Evolutionary conservation across 148 eudicot species (phyloP).

Genomic region (Cornus florida): DNA sequence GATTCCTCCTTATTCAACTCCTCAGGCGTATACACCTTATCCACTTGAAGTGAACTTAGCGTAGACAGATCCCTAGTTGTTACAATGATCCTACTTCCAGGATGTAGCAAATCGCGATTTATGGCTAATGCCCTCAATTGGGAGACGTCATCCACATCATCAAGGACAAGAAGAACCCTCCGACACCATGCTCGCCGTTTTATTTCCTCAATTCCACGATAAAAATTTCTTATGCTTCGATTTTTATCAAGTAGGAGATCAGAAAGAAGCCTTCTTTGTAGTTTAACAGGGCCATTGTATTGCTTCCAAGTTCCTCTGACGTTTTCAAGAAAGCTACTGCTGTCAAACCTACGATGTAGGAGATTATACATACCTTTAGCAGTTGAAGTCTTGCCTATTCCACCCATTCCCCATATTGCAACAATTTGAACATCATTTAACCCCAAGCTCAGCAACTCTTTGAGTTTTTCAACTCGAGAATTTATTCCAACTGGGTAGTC

Average conservation of each 20-base stretch:
- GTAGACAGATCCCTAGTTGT: constrained; percentile 9
- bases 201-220: constrained; percentile 7
- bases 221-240: not conserved
- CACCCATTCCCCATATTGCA: constrained; percentile 10
- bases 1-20: not conserved
- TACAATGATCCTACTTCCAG: constrained; percentile 2
- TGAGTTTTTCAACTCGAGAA: constrained; percentile 7
- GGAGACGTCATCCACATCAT: constrained; percentile 9
- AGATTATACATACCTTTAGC: not conserved
- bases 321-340: constrained; percentile 5
- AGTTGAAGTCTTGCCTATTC: constrained; percentile 16
- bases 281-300: not conserved
- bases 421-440: constrained; percentile 2
- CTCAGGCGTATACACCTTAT: not conserved
- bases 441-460: not conserved
- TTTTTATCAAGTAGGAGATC: not conserved
- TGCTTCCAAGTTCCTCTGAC: not conserved
- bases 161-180: constrained; percentile 13
- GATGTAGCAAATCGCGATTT: not conserved
- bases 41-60: not conserved
- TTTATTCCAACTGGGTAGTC: constrained; percentile 7
- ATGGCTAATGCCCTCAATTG: constrained; percentile 6
- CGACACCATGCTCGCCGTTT: not conserved
- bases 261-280: constrained; percentile 10
- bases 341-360: not conserved